Base-by-base conservation (phyloP, 139 green algal genomes). In the Eudorina sp. region DNA sequence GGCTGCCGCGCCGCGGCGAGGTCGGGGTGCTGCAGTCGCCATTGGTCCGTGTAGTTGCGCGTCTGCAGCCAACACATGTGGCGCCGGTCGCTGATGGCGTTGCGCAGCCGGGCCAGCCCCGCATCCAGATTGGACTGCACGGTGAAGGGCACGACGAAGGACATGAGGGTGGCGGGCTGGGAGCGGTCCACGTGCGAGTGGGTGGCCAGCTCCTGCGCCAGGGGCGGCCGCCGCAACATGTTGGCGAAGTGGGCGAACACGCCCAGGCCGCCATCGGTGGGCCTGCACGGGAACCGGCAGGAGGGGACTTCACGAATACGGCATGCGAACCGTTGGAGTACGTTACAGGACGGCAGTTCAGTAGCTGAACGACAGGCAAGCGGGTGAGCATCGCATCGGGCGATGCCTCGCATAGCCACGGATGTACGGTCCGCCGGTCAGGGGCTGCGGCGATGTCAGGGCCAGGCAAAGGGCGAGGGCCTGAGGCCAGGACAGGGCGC, bases 111-210 rank as follows among this genome's bases (percentile, higher is more conserved):
- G 31, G 13, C 4, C 23, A 87, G 64, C 3, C 9, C 2, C 16
- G 16, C 19, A 4, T 62, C 80, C 31, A 87, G 45, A 8, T 87
- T 31, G 21, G 21, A 3, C 29, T 62, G 81, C 31, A 78, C 45
- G 19, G 64, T n/a, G 64, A 87, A 87, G 8, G 81, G 81, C 64
- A 19, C 66, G 7, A 64, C 64, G 41, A 87, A 87, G 81, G 16
- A 78, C 81, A 87, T 87, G 45, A 87, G 81, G 13, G 81, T 87
- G 81, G 64, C 81, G 45, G 81, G 81, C 64, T 87, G 81, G 9
- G 45, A 69, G 62, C 81, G 62, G 66, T 87, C 81, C 23, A 87
- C 81, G 64, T 87, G 81, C 18, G 45, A 5, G 13, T 4, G 6
- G 25, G 81, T 87, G 29, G 81, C 81, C 31, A 87, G 81, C 64